Base-by-base conservation (phyloP, 306 rosid genomes). In the Senna tora region DNA sequence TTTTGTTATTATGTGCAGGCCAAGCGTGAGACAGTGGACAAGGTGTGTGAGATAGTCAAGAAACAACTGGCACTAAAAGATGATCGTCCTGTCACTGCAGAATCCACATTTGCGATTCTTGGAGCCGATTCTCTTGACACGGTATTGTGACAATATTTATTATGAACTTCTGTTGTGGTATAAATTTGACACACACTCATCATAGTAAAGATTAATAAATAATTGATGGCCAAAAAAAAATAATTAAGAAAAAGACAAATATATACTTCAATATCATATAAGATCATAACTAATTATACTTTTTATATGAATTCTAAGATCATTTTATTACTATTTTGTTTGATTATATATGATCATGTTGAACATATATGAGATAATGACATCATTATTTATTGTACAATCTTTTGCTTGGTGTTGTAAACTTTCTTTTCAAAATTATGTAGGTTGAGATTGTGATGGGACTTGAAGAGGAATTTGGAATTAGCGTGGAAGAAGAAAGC, bases 381-480 rank as follows among this genome's bases (percentile, higher is more conserved):
- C 5, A 41, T 57, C 9, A 0, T 53, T 72, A 8, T 75, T 28
- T 47, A 47, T 42, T 73, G 42, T 67, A 38, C 15, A n/a, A 28
- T 79, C 7, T 38, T 77, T 52, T 54, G 67, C 32, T 53, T 42
- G 32, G 33, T 59, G 50, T 57, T 38, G n/a, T 45, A 17, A 22
- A 45, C 25, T 45, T 63, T 14, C 7, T 39, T 28, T 62, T 20
- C 47, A n/a, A 51, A 71, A 14, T 65, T 32, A 21, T 76, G 54
- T 73, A 94, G 97, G 99, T 94, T 64, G 96, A 94, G 89, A 94
- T 94, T 79, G 97, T 91, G 85, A 91, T 91, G 97, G 97, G 99
- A 56, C 93, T 94, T 34, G 97, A 94, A 80, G 99, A 94, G 84
- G 91, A 75, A 16, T 94, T 91, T 28, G 88, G 88, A 3, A 94